These are phyloP conservation scores for Glycyrrhiza uralensis DNA, from an alignment of 306 rosid species.

Conservation along the genomic window DNA sequence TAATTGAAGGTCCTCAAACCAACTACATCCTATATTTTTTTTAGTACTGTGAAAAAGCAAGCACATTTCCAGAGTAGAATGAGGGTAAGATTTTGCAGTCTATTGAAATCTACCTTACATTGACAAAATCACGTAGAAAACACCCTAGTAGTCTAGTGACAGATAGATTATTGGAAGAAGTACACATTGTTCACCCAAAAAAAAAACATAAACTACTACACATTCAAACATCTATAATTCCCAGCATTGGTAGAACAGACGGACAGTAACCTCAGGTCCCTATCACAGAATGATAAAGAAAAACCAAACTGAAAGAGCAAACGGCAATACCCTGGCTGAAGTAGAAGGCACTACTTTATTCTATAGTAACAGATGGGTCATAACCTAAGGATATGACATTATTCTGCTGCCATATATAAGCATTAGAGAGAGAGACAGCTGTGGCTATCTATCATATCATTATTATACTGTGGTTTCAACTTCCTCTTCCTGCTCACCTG, in stretches of 20 bases:
- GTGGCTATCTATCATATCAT: neutral
- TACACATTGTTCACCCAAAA: neutral
- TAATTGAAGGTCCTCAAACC: neutral
- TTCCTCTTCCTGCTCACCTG: slow-evolving; percentile 63
- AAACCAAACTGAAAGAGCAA: neutral
- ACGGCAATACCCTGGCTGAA: neutral
- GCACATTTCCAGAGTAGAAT: neutral
- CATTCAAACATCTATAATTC: neutral
- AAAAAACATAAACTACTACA: neutral
- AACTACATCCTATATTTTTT: neutral
- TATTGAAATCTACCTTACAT: neutral
- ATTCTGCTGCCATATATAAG: slow-evolving; percentile 3
- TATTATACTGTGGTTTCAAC: neutral
- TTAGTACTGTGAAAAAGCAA: neutral
- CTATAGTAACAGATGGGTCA: neutral
- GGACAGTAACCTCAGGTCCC: neutral
- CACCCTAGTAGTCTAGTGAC: neutral
- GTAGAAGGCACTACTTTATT: neutral
- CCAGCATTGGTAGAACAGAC: neutral
- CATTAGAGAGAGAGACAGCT: too few relatives aligned
- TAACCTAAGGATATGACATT: slow-evolving; percentile 27
- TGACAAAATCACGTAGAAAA: neutral
- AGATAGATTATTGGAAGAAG: neutral
- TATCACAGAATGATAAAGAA: neutral
- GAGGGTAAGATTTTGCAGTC: neutral